Percentiles rank a stretch among this genome's conserved stretches.
Evolutionary conservation across 257 asterid genomes (phyloP).

Genomic region (Lavandula angustifolia): DNA sequence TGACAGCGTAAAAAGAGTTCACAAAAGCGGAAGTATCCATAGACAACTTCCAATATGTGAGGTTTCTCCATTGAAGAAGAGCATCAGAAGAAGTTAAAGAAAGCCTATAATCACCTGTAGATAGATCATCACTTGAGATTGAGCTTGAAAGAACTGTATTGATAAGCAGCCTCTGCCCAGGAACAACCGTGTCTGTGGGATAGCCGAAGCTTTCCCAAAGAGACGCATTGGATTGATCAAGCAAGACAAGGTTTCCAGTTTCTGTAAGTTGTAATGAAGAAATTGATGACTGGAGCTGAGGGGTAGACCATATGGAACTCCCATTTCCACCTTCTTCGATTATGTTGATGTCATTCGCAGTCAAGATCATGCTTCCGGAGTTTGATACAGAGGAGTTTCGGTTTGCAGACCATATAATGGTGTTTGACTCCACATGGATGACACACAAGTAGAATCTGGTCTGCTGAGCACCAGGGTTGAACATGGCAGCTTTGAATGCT

Average conservation of each 20-base stretch:
- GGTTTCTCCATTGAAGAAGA: conserved; percentile 46
- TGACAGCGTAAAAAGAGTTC: conserved; percentile 37
- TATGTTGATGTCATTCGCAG: conserved; percentile 44
- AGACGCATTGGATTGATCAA: conserved; percentile 45
- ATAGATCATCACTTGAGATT: conserved; percentile 41
- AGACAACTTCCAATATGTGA: conserved; percentile 58
- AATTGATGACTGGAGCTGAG: conserved; percentile 31
- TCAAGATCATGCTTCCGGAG: conserved; percentile 44
- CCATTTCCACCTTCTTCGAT: conserved; percentile 42
- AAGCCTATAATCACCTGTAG: conserved; percentile 49
- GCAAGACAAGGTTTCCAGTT: conserved; percentile 64
- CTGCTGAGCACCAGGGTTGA: conserved; percentile 44
- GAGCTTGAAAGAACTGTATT: conserved; percentile 42
- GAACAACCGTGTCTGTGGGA: conserved; percentile 70
- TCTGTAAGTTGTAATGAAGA: conserved; percentile 50
- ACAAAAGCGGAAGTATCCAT: conserved; percentile 50
- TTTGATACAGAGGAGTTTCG: conserved; percentile 52
- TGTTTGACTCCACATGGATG: conserved; percentile 54
- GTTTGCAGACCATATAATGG: conserved; percentile 72
- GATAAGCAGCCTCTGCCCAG: conserved; percentile 47
- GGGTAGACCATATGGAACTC: conserved; percentile 55
- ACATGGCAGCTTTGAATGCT: conserved; percentile 57
- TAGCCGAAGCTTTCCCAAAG: conserved; percentile 67
- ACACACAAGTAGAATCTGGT: conserved; percentile 54
- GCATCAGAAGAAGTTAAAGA: conserved; percentile 49